Evolutionary conservation across 306 rosid genomes (phyloP), one percentile per base, ranked within the genome.

Genomic region (Pueraria montana): DNA sequence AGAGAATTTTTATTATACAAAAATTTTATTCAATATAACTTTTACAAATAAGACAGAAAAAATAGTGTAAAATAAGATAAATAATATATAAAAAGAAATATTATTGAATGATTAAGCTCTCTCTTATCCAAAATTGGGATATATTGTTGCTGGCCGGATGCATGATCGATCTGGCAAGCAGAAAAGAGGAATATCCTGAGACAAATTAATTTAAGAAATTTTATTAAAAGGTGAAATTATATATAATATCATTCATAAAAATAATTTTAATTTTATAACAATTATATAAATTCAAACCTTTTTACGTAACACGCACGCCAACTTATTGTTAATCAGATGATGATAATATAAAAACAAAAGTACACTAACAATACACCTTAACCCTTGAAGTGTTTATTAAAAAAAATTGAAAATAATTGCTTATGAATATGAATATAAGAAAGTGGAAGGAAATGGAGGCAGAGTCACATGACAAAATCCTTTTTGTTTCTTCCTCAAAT

Each of bases 401-500:
- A 58, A 58, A 3, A 20, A 48, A 2, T 27, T 3, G 45, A 34
- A n/a, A n/a, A 53, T 34, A 32, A 30, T 48, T 45, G 2, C 23
- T 26, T n/a, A 17, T 27, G 45, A 72, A 72, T 49, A 2, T 38
- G 55, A 76, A 58, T n/a, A 24, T 61, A 73, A 77, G 72, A 75
- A 16, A 76, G 27, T 63, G 43, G 23, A 18, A 34, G 8, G 69
- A 48, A 76, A 79, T 70, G 70, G 78, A 72, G 75, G 83, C 83
- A 77, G 10, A 43, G 74, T 70, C 84, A 85, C 86, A 34, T 82
- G 67, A 24, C 40, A 62, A 32, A 62, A 62, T 27, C 42, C 18
- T 30, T 62, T 61, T 38, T 18, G 17, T 12, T 7, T 56, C 10
- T 40, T 49, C 10, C 16, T 42, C 61, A 6, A 2, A 34, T 5